A percentile compares a stretch with the other conserved stretches of the same genome.
phyloP scores from a whole-genome alignment of 768 basidiomycete species.

The Tulasnella sp. region DNA sequence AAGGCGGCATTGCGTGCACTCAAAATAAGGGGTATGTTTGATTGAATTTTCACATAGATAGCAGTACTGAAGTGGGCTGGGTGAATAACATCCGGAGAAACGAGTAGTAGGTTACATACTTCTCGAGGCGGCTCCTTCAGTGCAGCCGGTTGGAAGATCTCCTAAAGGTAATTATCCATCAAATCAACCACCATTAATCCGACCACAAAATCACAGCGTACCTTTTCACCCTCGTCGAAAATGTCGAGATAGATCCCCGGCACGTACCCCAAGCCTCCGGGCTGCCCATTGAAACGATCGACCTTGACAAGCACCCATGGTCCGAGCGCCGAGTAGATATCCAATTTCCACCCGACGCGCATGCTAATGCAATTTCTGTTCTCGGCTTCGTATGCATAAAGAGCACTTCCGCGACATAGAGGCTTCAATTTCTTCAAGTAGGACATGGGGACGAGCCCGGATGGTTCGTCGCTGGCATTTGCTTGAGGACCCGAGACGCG shows the following conservation, averaged over 20 bases:
- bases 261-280: background rate
- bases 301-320: background rate
- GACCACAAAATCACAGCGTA: background rate
- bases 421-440: background rate
- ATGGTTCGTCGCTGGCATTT: background rate
- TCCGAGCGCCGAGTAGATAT: background rate
- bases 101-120: background rate
- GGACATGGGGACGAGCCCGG: background rate
- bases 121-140: background rate
- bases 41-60: background rate
- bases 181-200: background rate
- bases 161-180: background rate
- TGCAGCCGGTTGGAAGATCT: background rate
- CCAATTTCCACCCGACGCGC: background rate
- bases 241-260: background rate
- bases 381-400: background rate
- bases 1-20: background rate
- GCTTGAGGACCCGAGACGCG: background rate
- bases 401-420: background rate
- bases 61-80: background rate
- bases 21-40: background rate
- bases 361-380: background rate
- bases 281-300: background rate
- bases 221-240: background rate
- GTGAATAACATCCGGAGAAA: background rate